Base-by-base conservation (phyloP, 2,329 filamentous ascomycete species). In the Colletotrichum truncatum region DNA sequence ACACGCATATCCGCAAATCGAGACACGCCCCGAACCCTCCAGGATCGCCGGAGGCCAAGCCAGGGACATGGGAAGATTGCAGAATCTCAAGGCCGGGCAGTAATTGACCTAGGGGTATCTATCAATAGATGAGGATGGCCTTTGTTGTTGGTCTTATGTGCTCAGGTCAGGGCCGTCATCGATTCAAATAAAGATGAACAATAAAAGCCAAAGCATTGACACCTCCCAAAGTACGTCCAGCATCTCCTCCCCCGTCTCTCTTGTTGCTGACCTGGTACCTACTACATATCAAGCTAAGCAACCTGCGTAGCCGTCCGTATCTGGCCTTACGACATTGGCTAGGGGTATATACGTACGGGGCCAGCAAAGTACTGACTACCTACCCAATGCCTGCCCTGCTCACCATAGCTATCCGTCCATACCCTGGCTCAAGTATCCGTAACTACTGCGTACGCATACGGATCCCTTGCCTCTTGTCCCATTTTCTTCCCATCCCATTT, bases 381-480 rank as follows among this genome's bases (percentile, higher is more conserved):
- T 36, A 26, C 55, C 18, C 57, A 14, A 43, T 12, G 26, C 21
- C 16, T 32, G 30, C 23, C 10, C 32, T 26, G 16, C 23, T 25
- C 41, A 41, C 34, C n/a, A 16, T 26, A 54, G 34, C 34, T 14
- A 30, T 54, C 25, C 51, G 36, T 43, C 23, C 51, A 21, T 39
- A 25, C 52, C 52, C 34, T 32, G 10, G n/a, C 52, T 55, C 26
- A 38, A 43, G 38, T 30, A 55, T 25, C 38, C 16, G 11, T n/a
- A 30, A 21, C 16, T 55, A 34, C n/a, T n/a, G n/a, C 52, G 38
- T 34, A 55, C 52, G 52, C 12, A 55, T 43, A 34, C 26, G 25
- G 28, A 26, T 21, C 52, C 52, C 52, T 55, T 55, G 52, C 52
- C 52, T 55, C 18, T 32, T 55, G 52, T 45, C 34, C 52, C 52